A percentile compares a stretch with the other conserved stretches of the same genome.
These are phyloP conservation scores for Rhododendron ferrugineum DNA, from an alignment of 148 eudicot species.

Conservation along the genomic window DNA sequence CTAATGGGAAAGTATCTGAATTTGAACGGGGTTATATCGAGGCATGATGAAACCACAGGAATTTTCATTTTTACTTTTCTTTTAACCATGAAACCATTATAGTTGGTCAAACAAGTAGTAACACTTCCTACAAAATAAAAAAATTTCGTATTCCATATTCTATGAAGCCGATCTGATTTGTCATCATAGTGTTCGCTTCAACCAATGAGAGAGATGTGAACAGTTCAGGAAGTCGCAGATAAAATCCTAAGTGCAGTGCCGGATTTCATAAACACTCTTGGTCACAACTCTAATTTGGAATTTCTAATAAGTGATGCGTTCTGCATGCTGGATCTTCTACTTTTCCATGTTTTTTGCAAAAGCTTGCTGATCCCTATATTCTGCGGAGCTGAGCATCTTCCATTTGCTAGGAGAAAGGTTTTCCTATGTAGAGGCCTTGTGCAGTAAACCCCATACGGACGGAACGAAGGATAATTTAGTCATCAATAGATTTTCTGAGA, in stretches of 20 bases:
- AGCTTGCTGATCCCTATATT: not conserved
- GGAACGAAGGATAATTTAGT: not conserved
- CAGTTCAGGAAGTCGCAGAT: not conserved
- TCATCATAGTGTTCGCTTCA: not conserved
- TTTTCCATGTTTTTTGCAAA: not conserved
- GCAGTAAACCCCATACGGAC: not conserved
- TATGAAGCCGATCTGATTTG: not conserved
- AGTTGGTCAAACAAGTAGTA: not conserved
- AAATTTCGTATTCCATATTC: not conserved
- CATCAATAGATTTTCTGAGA: constrained; percentile 1
- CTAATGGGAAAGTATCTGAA: not conserved
- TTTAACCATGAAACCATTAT: not conserved
- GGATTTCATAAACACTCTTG: not conserved
- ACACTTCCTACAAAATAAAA: not conserved
- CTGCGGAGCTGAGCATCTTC: not conserved
- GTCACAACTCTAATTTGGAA: not conserved
- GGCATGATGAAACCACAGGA: not conserved
- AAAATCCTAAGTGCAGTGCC: not conserved
- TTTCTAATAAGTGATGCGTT: not conserved
- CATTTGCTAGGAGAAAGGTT: not conserved
- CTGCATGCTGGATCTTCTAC: not conserved
- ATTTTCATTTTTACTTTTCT: not conserved
- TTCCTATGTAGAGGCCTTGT: not conserved
- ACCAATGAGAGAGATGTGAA: not conserved
- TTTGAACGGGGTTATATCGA: not conserved